phyloP scores from a whole-genome alignment of 179 eudicot genomes.

The Carnegiea gigantea region DNA sequence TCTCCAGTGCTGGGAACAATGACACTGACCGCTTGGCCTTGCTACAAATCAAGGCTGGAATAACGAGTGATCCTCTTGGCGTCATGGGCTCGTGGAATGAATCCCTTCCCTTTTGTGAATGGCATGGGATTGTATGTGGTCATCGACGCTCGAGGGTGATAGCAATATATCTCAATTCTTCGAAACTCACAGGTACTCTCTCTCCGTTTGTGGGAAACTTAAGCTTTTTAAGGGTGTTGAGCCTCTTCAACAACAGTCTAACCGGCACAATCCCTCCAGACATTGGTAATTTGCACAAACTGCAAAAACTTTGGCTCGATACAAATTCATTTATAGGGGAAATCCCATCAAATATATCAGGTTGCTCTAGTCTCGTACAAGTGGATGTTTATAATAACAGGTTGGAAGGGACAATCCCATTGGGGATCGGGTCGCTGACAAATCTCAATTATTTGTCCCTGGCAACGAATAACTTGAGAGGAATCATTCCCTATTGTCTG shows the following conservation, averaged over 20 bases:
- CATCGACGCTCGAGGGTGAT: not conserved
- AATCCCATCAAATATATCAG: not conserved
- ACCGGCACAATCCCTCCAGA: not conserved
- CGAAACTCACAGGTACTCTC: not conserved
- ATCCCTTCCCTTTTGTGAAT: not conserved
- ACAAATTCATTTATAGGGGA: not conserved
- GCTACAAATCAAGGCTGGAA: not conserved
- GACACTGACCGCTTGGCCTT: conserved; percentile 4
- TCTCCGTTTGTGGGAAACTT: conserved; percentile 6
- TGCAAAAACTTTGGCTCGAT: no score
- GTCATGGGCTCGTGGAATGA: conserved; percentile 8
- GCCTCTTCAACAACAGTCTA: not conserved
- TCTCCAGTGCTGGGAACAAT: not conserved
- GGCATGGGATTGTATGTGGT: conserved; percentile 6
- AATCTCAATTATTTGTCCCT: not conserved
- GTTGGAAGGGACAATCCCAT: not conserved
- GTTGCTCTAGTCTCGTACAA: not conserved
- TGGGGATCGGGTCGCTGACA: not conserved
- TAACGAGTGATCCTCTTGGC: conserved; percentile 5
- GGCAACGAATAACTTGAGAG: not conserved
- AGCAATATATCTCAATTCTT: not conserved
- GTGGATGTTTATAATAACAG: not conserved
- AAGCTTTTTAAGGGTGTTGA: not conserved
- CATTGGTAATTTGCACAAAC: not conserved
- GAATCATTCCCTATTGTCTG: not conserved